Base-by-base conservation (phyloP, 371 early-diverging fungal species). In the Zopfochytrium polystomum region DNA sequence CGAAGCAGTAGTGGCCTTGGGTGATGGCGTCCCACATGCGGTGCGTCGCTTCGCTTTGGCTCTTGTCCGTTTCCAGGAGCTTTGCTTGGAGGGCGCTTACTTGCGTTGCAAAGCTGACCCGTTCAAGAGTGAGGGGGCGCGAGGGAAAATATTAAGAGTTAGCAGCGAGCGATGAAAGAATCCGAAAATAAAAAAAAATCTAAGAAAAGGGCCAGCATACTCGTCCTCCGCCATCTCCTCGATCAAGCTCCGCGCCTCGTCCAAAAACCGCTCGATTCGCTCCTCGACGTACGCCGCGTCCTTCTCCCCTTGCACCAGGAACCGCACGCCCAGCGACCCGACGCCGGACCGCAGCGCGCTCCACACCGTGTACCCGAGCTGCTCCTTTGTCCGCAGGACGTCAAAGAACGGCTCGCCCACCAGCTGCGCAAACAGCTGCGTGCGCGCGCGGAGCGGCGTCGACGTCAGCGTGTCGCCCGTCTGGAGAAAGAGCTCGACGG, bases 361-460 rank as follows among this genome's bases (percentile, higher is more conserved):
- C 60, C 84, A 88, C 3, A 89, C 90, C 51, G 88, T 62, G 60
- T 92, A 92, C 20, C 92, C 76, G 3, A 75, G 62, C 65, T 78
- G 70, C 60, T 71, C 93, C 62, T 93, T 91, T 4, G 96, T 96
- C 27, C 96, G 84, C 43, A 97, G 76, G 66, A 88, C 88, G 72
- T 95, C 88, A 74, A 95, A 97, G 65, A 86, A 90, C 13, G 95
- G 92, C 68, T 95, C 94, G 55, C 84, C 77, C 2, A 85, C 73
- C 23, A 96, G 38, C 38, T 38, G 38, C 7, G 38, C 11, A 38
- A 18, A 18, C 38, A 18, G 38, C 38, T 38, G 38, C 38, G 38
- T 11, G 38, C 38, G 38, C 38, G 38, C 38, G 38, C 38, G 38
- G 11, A 18, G 63, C 31, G 42, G 18, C 38, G 38, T 11, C 38